phyloP scores from a whole-genome alignment of 2,329 filamentous ascomycete genomes.

The Hymenoscyphus fraxineus region DNA sequence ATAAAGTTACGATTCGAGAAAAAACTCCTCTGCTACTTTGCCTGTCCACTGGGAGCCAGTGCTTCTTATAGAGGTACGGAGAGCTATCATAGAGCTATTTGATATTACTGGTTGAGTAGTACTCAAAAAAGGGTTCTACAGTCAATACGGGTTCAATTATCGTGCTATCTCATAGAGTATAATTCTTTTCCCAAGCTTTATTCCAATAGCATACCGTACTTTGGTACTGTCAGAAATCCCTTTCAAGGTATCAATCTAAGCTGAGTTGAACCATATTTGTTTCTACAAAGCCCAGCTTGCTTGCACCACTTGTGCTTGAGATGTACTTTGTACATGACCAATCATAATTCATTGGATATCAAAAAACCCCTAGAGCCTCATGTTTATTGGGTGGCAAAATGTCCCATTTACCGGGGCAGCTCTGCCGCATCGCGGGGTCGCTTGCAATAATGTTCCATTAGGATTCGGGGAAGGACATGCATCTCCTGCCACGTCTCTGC shows the following conservation, averaged over 20 bases:
- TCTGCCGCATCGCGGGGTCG: background rate
- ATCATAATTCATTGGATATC: background rate
- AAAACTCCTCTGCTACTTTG: too few relatives aligned
- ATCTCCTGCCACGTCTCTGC: conserved; percentile 3
- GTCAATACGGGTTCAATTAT: background rate
- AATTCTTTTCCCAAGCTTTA: background rate
- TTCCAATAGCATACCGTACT: too few relatives aligned
- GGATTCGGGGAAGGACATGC: background rate
- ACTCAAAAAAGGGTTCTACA: background rate
- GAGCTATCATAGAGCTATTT: background rate
- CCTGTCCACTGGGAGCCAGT: too few relatives aligned
- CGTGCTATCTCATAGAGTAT: background rate
- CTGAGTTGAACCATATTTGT: background rate
- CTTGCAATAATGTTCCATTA: background rate
- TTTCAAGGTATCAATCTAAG: too few relatives aligned
- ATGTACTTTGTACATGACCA: background rate
- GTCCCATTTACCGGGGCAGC: background rate
- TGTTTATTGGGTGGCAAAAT: background rate
- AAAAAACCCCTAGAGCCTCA: background rate
- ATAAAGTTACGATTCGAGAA: too few relatives aligned
- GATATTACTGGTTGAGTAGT: background rate
- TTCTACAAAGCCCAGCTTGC: background rate
- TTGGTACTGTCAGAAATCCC: too few relatives aligned
- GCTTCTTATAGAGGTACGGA: background rate
- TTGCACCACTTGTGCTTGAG: background rate